A percentile compares a stretch with the other conserved stretches of the same genome.
Evolutionary conservation across 257 asterid species (phyloP).

Genomic region (Ligustrum vulgare): DNA sequence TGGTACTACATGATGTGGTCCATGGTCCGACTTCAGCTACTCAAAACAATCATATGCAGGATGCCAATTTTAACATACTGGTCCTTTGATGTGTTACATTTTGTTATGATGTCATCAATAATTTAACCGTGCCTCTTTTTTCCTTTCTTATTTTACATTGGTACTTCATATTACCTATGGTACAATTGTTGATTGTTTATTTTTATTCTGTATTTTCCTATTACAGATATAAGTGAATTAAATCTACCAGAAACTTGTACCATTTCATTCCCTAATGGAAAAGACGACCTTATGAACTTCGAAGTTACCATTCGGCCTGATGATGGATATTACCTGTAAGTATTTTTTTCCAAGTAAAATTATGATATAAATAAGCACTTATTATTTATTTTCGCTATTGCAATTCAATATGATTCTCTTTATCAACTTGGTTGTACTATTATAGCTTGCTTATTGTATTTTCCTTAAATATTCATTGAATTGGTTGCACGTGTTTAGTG

Average conservation of each 20-base stretch:
- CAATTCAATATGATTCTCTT: neutral
- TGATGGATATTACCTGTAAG: slow-evolving; percentile 63
- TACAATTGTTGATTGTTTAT: neutral
- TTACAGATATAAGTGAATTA: slow-evolving; percentile 61
- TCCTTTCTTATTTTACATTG: neutral
- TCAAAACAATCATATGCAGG: neutral
- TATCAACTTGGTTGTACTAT: neutral
- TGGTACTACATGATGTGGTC: neutral
- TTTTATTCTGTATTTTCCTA: slow-evolving; percentile 4
- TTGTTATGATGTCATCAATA: neutral
- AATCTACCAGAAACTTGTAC: slow-evolving; percentile 57
- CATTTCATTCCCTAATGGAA: slow-evolving; percentile 62
- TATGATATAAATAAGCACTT: neutral
- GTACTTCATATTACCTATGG: neutral
- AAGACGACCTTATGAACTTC: slow-evolving; percentile 68
- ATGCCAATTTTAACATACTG: neutral
- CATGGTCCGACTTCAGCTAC: neutral
- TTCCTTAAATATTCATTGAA: neutral
- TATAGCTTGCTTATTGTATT: neutral
- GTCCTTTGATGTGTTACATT: neutral
- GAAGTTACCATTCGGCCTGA: slow-evolving; percentile 71
- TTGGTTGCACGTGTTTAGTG: slow-evolving; percentile 26
- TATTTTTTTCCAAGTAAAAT: neutral
- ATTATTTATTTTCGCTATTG: neutral
- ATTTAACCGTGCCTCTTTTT: neutral